Base-by-base conservation (phyloP, 768 basidiomycete species). In the Tulasnella sp. region DNA sequence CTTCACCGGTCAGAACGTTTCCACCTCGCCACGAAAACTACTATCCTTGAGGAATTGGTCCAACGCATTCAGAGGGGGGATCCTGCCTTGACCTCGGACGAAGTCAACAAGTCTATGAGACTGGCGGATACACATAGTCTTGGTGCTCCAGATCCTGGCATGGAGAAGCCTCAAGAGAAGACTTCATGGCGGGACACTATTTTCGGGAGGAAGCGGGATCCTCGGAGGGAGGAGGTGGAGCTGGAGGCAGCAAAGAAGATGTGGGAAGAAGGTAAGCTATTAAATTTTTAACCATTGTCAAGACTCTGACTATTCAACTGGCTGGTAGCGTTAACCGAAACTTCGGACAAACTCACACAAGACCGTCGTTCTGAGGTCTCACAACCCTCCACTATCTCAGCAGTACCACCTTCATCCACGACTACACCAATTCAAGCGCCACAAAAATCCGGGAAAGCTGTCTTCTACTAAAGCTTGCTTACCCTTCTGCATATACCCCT, bases 161-260 rank as follows among this genome's bases (percentile, higher is more conserved):
- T 5, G 52, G 52, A 59, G 52, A 59, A 32, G 52, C 22, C 52
- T 59, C 52, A 59, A 59, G 52, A 59, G 52, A 59, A 22, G 7
- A 59, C 64, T n/a, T 36, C 64, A 26, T 65, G 64, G 64, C 64
- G 64, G 5, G 64, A 65, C 17, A 40, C 39, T 36, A 65, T 65
- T 65, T 65, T 65, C 64, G 64, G 64, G n/a, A 36, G 34, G 64
- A 65, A 65, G 64, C 64, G 64, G 64, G 64, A 65, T 19, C 64
- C 64, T 36, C 35, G 34, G 11, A 65, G 9, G 32, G 64, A 65
- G 4, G 64, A 65, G 22, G 11, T 29, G 14, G 64, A 65, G 12
- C 39, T 65, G 12, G 64, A 65, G 34, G 39, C 32, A 11, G 64
- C 35, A 14, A 65, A 37, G 64, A 65, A 40, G 34, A 17, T 36